phyloP scores from a whole-genome alignment of 2,329 filamentous ascomycete species.

The Pyricularia sp. region DNA sequence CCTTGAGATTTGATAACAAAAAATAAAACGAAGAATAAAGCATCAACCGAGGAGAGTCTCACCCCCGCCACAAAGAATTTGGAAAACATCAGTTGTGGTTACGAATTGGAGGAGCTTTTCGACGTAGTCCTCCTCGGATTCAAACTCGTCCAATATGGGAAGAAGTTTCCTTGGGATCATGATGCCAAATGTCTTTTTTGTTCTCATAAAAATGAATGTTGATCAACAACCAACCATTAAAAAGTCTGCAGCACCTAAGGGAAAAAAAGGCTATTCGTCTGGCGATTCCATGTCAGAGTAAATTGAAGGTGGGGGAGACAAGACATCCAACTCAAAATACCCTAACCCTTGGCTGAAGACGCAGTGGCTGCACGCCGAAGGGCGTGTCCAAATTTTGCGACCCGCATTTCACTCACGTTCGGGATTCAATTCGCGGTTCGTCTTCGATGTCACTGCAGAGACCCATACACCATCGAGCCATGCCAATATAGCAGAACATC shows the following conservation, averaged over 20 bases:
- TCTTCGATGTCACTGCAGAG: neutral
- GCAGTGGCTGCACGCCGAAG: too few species aligned
- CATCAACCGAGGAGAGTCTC: neutral
- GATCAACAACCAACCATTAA: neutral
- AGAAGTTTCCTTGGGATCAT: slow-evolving; percentile 48
- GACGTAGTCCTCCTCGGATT: slow-evolving; percentile 66
- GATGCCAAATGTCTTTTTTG: slow-evolving; percentile 2
- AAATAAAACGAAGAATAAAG: neutral
- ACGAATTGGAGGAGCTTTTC: slow-evolving; percentile 69
- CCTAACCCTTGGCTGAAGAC: neutral
- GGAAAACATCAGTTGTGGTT: slow-evolving; percentile 65
- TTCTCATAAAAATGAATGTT: neutral
- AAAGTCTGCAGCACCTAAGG: neutral
- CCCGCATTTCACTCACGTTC: neutral
- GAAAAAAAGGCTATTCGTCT: neutral
- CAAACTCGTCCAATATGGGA: slow-evolving; percentile 63
- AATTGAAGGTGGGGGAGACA: neutral
- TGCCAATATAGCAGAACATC: neutral
- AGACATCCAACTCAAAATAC: neutral
- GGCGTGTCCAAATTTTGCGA: neutral
- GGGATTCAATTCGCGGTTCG: neutral
- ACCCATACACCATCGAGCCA: neutral
- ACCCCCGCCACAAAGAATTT: slow-evolving; percentile 78
- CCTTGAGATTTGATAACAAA: neutral
- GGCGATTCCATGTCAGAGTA: neutral